Conservation (phyloP, 176 grass and related monocot species). For the Elymus sibiricus region DNA sequence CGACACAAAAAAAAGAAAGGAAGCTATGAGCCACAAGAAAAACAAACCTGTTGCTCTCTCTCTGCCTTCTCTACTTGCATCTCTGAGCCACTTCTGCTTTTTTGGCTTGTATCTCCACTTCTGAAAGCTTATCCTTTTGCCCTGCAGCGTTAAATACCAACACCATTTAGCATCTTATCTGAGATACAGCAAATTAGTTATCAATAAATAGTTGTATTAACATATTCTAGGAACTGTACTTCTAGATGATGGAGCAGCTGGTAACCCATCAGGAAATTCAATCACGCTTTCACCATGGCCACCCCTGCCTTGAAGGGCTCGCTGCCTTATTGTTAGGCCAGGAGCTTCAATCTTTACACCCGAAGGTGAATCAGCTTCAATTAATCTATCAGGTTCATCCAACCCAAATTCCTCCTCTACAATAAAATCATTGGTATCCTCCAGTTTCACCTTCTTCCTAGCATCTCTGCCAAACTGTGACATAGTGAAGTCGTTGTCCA, state of each 20-base stretch:
- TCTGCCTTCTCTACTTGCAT: constrained; percentile 98
- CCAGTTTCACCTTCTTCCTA: constrained; percentile 45
- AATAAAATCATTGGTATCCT: constrained; percentile 48
- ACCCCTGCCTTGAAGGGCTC: constrained; percentile 88
- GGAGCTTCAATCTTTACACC: constrained; percentile 42
- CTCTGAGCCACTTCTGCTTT: constrained; percentile 90
- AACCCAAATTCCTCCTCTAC: constrained; percentile 71
- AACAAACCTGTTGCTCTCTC: constrained; percentile 78
- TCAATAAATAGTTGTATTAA: constrained; percentile 40
- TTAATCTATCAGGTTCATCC: constrained; percentile 47
- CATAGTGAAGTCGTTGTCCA: constrained; percentile 73
- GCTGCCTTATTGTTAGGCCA: constrained; percentile 75
- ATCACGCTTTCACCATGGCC: constrained; percentile 67
- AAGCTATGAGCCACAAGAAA: constrained; percentile 6
- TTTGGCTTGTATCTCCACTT: constrained; percentile 80
- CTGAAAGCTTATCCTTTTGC: constrained; percentile 84
- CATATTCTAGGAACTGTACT: constrained; percentile 49
- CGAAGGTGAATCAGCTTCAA: constrained; percentile 36
- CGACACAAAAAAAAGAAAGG: not conserved
- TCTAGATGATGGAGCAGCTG: constrained; percentile 83
- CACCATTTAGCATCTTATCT: constrained; percentile 19
- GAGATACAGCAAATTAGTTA: constrained; percentile 8
- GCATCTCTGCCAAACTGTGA: constrained; percentile 48
- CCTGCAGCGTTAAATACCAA: constrained; percentile 42
- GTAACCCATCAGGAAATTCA: constrained; percentile 92